Evolutionary conservation across 2,329 filamentous ascomycete species (phyloP), one percentile per base, ranked within the genome.

Genomic region (Verticillium albo-atrum): DNA sequence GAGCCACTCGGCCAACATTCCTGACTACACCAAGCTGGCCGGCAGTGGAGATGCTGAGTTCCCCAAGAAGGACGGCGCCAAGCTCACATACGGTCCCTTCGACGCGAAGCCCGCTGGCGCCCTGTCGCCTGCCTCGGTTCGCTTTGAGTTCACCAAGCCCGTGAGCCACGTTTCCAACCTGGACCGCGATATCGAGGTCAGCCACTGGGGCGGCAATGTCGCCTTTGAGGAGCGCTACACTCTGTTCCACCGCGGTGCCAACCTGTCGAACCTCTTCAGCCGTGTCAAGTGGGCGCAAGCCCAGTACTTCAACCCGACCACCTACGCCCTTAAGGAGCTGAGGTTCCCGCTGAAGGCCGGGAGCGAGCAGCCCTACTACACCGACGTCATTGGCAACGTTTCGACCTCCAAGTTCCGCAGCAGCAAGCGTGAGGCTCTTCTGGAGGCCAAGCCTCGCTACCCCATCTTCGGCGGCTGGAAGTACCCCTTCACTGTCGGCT

Each of bases 381-480:
- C 89, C 56, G 95, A 99, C 72, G 90, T 92, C 68, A 96, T 99
- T 70, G 95, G 95, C 66, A 99, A 99, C 71, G 92, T 99, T 30
- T 96, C 93, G 28, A 99, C 95, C 1, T 97, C 92, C 59, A 85
- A 85, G 63, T 99, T 96, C 83, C 85, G 93, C 63, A 86, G 82
- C 66, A 90, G 86, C 72, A 85, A 83, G 71, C 87, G 89, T 25
- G 90, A 94, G 74, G 89, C 91, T n/a, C 79, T 89, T 50, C 83
- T 99, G 28, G 93, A 97, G 75, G 82, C 97, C 63, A 95, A 93
- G 81, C 95, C 95, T 23, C 87, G 95, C 57, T 99, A 96, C 75
- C 95, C 95, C n/a, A 75, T 99, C 26, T 99, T 97, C 69, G 95
- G 95, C 61, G 92, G 91, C 62, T 99, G 95, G 95, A 97, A 96